Base-by-base conservation (phyloP, 768 basidiomycete genomes). In the Daedaleopsis sinensis region DNA sequence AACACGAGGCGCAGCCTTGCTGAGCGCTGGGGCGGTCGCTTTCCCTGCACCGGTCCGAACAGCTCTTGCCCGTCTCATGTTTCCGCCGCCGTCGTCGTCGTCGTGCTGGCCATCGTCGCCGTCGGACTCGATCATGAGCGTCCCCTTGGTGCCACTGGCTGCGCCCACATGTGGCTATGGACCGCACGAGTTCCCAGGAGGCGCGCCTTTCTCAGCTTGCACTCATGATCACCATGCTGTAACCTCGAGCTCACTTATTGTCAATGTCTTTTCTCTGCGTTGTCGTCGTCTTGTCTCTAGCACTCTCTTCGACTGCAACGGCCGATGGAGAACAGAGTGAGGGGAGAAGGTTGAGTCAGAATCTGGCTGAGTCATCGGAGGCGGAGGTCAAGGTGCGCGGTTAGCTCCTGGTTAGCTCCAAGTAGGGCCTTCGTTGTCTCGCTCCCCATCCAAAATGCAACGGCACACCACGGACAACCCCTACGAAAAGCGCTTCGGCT, bases 401-500 rank as follows among this genome's bases (percentile, higher is more conserved):
- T 18, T 16, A 5, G 12, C 49, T 1, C 24, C 35, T n/a, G 18
- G 19, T 36, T 11, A n/a, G n/a, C n/a, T n/a, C n/a, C n/a, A n/a
- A n/a, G n/a, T n/a, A n/a, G n/a, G n/a, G n/a, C n/a, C n/a, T n/a
- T n/a, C n/a, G n/a, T 15, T 6, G 7, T 8, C 1, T 23, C 49
- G 42, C 10, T 37, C 19, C 36, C 38, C 52, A 10, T 32, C 53
- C 35, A 13, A 21, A 35, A 60, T 60, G 52, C 57, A 37, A 5
- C 56, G 19, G n/a, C 71, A 74, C 65, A 67, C 52, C 27, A 84
- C 80, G 8, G 44, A 67, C 7, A 84, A 84, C 68, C 82, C 83
- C 6, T 85, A 81, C 68, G 83, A 85, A 66, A 65, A 67, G 15
- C 65, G 75, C 58, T 84, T 82, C 59, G 83, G 83, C 0, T 84